Base-by-base conservation (phyloP, 148 eudicot species). In the Diospyros lotus region DNA sequence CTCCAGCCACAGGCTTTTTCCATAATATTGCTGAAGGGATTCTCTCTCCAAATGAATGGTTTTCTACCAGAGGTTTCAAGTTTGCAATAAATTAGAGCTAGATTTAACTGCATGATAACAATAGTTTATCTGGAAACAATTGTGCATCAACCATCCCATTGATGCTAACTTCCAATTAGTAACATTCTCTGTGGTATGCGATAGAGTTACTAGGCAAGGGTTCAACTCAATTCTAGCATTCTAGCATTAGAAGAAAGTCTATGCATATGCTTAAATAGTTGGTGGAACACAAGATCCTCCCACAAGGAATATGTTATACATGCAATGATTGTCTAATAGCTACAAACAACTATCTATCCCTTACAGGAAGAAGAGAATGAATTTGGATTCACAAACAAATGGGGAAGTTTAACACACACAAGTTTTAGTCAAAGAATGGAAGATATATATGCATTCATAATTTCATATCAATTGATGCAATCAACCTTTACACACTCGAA, bases 401-500 rank as follows among this genome's bases (percentile, higher is more conserved):
- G 55, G 18, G 17, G 1, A 41, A 67, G 48, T 46, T 15, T 9
- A 48, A 10, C 50, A n/a, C 15, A 10, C 12, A 45, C 7, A 9
- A 2, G 38, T 12, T 40, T 28, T 42, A 58, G 63, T 48, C 58
- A 72, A 72, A 39, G 73, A 73, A 60, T 72, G 17, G 11, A 45
- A 66, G 38, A 28, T 28, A 28, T 28, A 28, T 28, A 28, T 28
- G 28, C 56, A 56, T 71, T 50, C 67, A 56, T 52, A 41, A 78
- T 60, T 58, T 51, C 39, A 55, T 17, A 64, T 18, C 51, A 44
- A 53, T 1, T 17, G 39, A 71, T 15, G 39, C 45, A 43, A 78
- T 64, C 58, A 58, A 75, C 43, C 46, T 78, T 73, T 78, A 81
- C 76, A 82, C n/a, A 76, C 73, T 78, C 60, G 28, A 45, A 68